A percentile compares a stretch with the other conserved stretches of the same genome.
Conservation (phyloP, 148 eudicot species). For the Fallopia convolvulus region DNA sequence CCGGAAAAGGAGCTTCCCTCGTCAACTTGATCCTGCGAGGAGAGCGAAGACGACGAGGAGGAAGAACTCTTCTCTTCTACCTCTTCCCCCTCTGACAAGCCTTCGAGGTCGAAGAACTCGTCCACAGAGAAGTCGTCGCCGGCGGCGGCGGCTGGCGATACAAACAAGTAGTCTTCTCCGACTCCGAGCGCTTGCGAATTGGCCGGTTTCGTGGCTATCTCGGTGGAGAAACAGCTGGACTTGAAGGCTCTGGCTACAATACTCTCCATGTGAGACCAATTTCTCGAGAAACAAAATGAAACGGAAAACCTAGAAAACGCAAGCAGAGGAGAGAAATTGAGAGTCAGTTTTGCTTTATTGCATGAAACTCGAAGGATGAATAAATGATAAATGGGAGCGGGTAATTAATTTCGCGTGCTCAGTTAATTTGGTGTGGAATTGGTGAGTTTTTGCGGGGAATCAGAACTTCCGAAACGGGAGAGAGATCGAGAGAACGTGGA, state of each 20-base stretch:
- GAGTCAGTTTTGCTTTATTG: not conserved
- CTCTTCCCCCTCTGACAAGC: conserved; percentile 18
- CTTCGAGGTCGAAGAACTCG: conserved; percentile 51
- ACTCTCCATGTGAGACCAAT: conserved; percentile 42
- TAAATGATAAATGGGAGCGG: not conserved
- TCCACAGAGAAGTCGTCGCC: conserved; percentile 74
- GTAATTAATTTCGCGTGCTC: not conserved
- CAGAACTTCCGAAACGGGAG: not conserved
- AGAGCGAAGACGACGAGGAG: conserved; percentile 23
- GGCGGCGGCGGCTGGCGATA: conserved; percentile 27
- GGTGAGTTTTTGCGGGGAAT: not conserved
- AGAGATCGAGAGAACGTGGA: not conserved
- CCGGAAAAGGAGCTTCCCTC: conserved; percentile 32
- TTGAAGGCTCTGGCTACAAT: conserved; percentile 72
- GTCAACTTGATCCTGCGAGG: conserved; percentile 31
- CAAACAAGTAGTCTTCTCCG: conserved; percentile 21
- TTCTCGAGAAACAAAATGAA: not conserved
- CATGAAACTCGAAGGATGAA: not conserved
- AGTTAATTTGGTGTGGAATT: not conserved
- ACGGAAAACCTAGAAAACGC: conserved; percentile 2
- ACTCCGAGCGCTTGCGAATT: conserved; percentile 17
- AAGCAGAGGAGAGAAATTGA: not conserved
- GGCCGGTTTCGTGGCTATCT: conserved; percentile 30
- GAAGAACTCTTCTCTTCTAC: conserved; percentile 32
- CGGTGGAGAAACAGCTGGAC: conserved; percentile 50